phyloP scores from a whole-genome alignment of 805 yeast species.

The Clavispora asparagi region DNA sequence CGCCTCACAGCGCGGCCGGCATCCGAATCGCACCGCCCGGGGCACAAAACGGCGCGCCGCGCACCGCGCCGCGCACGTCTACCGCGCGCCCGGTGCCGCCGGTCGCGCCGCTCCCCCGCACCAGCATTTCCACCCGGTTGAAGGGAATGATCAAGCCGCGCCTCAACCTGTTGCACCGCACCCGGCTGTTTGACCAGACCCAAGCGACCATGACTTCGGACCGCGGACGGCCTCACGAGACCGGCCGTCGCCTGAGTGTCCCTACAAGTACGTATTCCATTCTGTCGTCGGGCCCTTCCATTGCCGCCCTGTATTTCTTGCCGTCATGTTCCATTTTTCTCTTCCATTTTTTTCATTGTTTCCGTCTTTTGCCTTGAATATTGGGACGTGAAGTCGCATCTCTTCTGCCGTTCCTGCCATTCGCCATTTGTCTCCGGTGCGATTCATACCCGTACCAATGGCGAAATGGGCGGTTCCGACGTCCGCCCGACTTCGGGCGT shows the following conservation, averaged over 20 bases:
- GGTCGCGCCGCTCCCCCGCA: neutral
- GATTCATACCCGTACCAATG: no score
- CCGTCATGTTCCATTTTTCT: no score
- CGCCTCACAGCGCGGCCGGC: no score
- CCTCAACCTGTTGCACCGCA: conserved; percentile 9
- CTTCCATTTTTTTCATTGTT: no score
- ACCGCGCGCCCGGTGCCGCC: neutral
- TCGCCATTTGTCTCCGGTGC: no score
- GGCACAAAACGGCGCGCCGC: neutral
- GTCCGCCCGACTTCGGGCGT: no score
- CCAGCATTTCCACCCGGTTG: conserved; percentile 2
- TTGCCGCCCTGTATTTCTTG: neutral
- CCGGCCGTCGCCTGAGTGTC: neutral
- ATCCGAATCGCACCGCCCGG: no score
- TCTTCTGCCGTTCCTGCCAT: no score
- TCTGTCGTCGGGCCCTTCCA: no score
- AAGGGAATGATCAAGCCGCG: neutral
- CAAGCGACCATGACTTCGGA: conserved; percentile 28
- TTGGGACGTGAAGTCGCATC: no score
- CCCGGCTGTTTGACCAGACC: conserved; percentile 33
- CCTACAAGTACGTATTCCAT: neutral
- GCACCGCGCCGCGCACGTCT: neutral
- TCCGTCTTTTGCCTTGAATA: no score
- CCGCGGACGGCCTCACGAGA: conserved; percentile 8
- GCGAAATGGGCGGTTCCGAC: no score